phyloP scores from a whole-genome alignment of 2,329 filamentous ascomycete species.

The Nothophoma quercina region DNA sequence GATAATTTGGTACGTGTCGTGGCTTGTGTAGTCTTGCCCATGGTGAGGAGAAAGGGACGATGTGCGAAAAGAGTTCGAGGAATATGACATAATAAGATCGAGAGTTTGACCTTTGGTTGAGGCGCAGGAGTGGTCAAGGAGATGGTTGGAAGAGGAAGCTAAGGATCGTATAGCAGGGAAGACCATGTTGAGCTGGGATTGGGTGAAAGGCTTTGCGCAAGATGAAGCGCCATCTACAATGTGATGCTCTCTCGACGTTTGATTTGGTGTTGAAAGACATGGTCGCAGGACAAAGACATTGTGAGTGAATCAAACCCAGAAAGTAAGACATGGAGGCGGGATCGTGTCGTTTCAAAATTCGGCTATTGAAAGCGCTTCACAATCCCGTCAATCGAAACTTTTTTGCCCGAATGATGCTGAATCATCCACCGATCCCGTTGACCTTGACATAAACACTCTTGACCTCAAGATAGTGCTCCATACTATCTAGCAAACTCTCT shows the following conservation, averaged over 20 bases:
- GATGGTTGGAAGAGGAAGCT: too few relatives aligned
- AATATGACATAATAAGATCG: not conserved
- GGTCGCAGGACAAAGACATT: too few relatives aligned
- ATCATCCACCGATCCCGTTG: conserved; percentile 20
- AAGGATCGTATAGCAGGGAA: too few relatives aligned
- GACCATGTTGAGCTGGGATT: too few relatives aligned
- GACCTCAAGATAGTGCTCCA: conserved; percentile 38
- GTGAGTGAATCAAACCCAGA: too few relatives aligned
- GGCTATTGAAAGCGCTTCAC: too few relatives aligned
- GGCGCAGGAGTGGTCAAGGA: not conserved
- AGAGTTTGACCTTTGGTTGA: not conserved
- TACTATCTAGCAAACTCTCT: conserved; percentile 37
- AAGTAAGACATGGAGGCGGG: too few relatives aligned
- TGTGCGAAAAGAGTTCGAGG: not conserved
- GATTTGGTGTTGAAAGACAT: not conserved
- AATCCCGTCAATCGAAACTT: too few relatives aligned
- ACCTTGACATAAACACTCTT: conserved; percentile 36
- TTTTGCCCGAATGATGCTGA: not conserved
- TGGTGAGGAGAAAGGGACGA: not conserved
- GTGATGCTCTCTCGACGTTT: not conserved
- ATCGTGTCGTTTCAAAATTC: not conserved
- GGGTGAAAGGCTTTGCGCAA: too few relatives aligned
- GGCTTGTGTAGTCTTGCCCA: not conserved
- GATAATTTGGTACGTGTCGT: not conserved
- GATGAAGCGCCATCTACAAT: too few relatives aligned